Percentiles rank a stretch among this genome's conserved stretches.
Conservation (phyloP, 495 filamentous ascomycete species). For the Sordaria brevicollis region DNA sequence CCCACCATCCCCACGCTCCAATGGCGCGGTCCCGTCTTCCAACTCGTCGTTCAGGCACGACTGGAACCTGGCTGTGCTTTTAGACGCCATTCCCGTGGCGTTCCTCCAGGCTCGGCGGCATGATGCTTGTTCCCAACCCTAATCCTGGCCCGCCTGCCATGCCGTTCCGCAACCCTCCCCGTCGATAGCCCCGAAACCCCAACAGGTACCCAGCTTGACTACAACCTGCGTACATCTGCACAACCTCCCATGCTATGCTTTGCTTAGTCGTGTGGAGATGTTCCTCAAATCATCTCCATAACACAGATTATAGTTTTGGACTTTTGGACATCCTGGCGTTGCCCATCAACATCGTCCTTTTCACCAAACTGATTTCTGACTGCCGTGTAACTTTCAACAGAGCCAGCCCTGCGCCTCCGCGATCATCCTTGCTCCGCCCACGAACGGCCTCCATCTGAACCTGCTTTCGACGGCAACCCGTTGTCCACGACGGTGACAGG, state of each 20-base stretch:
- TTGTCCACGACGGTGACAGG: not conserved
- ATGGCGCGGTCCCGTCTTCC: not conserved
- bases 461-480: not conserved
- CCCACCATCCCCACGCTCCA: not conserved
- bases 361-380: slow-evolving; percentile 8
- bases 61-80: not conserved
- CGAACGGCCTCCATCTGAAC: slow-evolving; percentile 5
- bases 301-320: not conserved
- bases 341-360: not conserved
- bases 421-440: slow-evolving; percentile 9
- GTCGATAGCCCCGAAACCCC: not conserved
- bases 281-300: not conserved
- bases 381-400: slow-evolving; percentile 12
- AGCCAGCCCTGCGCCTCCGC: slow-evolving; percentile 1
- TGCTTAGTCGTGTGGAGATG: not conserved
- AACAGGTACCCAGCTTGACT: not conserved
- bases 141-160: not conserved
- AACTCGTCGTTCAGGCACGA: not conserved
- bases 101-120: not conserved
- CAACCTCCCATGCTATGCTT: not conserved
- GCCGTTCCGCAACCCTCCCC: not conserved
- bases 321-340: not conserved
- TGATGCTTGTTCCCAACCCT: not conserved
- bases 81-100: not conserved
- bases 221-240: not conserved